These are phyloP conservation scores for Picea glauca DNA, from an alignment of 75 land plant species.

Conservation along the genomic window DNA sequence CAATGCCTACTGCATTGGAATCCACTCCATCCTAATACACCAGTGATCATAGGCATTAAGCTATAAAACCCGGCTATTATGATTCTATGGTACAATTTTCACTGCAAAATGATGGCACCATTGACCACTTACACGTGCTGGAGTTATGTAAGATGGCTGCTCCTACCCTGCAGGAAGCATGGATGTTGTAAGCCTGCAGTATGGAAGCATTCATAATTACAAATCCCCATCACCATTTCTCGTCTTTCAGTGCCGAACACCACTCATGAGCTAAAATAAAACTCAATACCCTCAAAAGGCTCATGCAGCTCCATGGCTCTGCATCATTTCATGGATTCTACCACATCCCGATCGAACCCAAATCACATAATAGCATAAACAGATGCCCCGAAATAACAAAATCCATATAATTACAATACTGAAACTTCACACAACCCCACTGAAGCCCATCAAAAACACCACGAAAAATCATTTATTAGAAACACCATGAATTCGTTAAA, in stretches of 20 bases:
- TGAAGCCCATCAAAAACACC: not conserved
- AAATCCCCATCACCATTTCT: conserved; percentile 7
- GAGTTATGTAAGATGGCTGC: not conserved
- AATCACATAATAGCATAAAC: no score
- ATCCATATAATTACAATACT: no score
- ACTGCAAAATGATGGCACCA: not conserved
- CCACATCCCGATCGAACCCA: no score
- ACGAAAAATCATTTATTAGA: not conserved
- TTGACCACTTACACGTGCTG: not conserved
- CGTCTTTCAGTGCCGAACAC: not conserved
- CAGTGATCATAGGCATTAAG: not conserved
- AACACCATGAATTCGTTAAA: not conserved
- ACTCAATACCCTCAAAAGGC: not conserved
- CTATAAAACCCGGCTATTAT: conserved; percentile 7
- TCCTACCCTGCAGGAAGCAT: conserved; percentile 11
- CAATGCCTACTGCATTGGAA: conserved; percentile 11
- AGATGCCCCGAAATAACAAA: no score
- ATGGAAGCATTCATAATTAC: not conserved
- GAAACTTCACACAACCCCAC: not conserved
- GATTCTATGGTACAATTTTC: conserved; percentile 4
- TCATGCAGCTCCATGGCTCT: no score
- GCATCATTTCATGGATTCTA: no score
- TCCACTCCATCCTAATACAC: not conserved
- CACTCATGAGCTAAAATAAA: not conserved
- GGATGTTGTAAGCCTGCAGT: not conserved